Base-by-base conservation (phyloP, 768 basidiomycete genomes). In the Pisolithus orientalis region DNA sequence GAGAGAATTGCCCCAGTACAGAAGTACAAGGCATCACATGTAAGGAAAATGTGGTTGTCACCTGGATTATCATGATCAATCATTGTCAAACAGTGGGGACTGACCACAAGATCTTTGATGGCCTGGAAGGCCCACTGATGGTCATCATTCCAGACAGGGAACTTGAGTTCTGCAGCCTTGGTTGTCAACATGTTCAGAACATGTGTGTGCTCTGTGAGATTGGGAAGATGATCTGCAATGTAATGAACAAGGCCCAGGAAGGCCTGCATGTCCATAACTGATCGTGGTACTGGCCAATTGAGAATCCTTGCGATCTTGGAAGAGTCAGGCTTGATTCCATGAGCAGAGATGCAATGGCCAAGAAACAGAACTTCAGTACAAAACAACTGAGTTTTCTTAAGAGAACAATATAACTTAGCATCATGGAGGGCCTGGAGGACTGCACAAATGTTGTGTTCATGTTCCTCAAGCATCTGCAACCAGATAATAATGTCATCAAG, bases 1-100 rank as follows among this genome's bases (percentile, higher is more conserved):
- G 47, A 52, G 1, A 56, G 40, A 1, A 56, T 32, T 1, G 55
- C 51, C 4, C 55, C 51, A 1, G 47, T 48, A 1, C 37, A 7
- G 5, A 32, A 44, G 10, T 61, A 49, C 5, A 43, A 52, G 2
- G 57, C 53, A 45, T 61, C 54, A 9, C 28, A 39, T 6, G 58
- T 59, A 6, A 63, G 39, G 31, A 59, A 61, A 11, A 61, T 62
- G 0, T 44, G 17, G n/a, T 61, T 61, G 2, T 54, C 40, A 10
- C 53, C 45, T 0, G 59, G 58, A 8, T 66, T 50, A 2, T 62
- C 47, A 48, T 74, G 67, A 49, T 72, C 62, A 25, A 73, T 70
- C 0, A 53, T 53, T 0, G 66, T 72, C 0, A 72, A 54, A 44
- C 65, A 70, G 1, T 65, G 53, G 4, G 49, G 34, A 10, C 62